Base-by-base conservation (phyloP, 352 stramenopile species). In the Plasmopara viticola region DNA sequence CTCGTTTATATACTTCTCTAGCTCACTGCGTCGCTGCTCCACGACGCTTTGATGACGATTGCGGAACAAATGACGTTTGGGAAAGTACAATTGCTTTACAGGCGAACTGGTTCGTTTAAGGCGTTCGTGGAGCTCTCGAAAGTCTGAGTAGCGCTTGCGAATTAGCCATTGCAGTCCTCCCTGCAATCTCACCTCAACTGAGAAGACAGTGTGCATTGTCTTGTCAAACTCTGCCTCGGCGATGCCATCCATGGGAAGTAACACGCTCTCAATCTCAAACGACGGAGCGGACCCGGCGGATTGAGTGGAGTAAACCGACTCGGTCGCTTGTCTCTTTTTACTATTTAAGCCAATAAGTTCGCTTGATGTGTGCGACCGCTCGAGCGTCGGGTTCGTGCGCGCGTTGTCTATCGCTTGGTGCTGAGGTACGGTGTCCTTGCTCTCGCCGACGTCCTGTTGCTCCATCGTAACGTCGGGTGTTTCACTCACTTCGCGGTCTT, bases 1-100 rank as follows among this genome's bases (percentile, higher is more conserved):
- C 44, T 92, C 80, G 55, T 93, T 91, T 48, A 95, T 86, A 58
- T 95, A 95, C 58, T 90, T 88, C 49, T 93, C 84, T 41, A 95
- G 53, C 52, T 93, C 84, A 52, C 69, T 86, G 10, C 84, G 76
- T 12, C 84, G 70, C 64, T 93, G 82, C 37, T 95, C 80, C 46
- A 95, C 86, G n/a, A 92, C 84, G 39, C 74, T 86, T 53, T 87
- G 73, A 50, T 90, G 73, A 41, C 83, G 82, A 63, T 85, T 90
- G 46, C 82, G 80, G 49, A 95, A 95, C 38, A 91, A 73, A 43
- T 93, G 82, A 14, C 82, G 79, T 65, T 95, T 95, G 5, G 84
- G 84, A 45, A 95, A 95, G 31, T 82, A 75, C 9, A 93, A 66
- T 34, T 86, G 79, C 62, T 90, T 90, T 4, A 95, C 82, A 2